phyloP scores from a whole-genome alignment of 1,284 basidiomycete genomes.

The Trichosporon inkin region DNA sequence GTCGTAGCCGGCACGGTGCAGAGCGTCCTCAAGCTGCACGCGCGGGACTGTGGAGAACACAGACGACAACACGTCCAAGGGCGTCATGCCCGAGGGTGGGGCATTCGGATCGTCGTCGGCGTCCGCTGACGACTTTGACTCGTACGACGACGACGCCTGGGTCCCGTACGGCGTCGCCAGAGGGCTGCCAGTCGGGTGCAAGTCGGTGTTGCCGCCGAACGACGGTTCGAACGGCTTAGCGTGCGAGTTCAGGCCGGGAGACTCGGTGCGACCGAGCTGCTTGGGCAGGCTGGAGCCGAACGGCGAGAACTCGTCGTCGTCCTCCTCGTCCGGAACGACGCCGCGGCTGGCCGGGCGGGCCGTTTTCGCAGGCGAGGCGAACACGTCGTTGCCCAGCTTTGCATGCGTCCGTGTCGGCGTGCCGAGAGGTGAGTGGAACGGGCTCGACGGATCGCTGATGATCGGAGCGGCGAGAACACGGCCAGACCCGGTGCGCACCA shows the following conservation, averaged over 20 bases:
- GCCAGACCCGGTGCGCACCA: conserved; percentile 63
- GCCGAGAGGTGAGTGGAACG: conserved; percentile 53
- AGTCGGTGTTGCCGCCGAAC: conserved; percentile 15
- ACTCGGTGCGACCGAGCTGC: conserved; percentile 26
- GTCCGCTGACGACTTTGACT: conserved; percentile 45
- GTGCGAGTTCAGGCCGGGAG: conserved; percentile 27
- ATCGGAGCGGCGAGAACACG: conserved; percentile 83
- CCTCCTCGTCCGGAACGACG: conserved; percentile 48
- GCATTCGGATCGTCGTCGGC: conserved; percentile 46
- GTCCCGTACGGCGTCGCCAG: neutral
- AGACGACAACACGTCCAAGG: conserved; percentile 88
- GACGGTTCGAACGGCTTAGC: conserved; percentile 45
- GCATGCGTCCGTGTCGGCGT: conserved; percentile 35
- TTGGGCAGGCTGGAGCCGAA: conserved; percentile 49
- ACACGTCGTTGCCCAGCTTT: conserved; percentile 41
- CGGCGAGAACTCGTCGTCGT: conserved; percentile 58
- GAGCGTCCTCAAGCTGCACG: conserved; percentile 86
- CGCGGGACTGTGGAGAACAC: conserved; percentile 85
- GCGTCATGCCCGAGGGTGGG: conserved; percentile 76
- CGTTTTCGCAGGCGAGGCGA: conserved; percentile 28
- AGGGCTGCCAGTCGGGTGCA: conserved; percentile 8
- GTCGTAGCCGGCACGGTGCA: conserved; percentile 82
- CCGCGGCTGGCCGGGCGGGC: conserved; percentile 25
- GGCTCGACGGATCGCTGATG: conserved; percentile 62
- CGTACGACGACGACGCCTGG: conserved; percentile 34